Conservation (phyloP, 2,329 filamentous ascomycete genomes). For the Dactylellina sp. region DNA sequence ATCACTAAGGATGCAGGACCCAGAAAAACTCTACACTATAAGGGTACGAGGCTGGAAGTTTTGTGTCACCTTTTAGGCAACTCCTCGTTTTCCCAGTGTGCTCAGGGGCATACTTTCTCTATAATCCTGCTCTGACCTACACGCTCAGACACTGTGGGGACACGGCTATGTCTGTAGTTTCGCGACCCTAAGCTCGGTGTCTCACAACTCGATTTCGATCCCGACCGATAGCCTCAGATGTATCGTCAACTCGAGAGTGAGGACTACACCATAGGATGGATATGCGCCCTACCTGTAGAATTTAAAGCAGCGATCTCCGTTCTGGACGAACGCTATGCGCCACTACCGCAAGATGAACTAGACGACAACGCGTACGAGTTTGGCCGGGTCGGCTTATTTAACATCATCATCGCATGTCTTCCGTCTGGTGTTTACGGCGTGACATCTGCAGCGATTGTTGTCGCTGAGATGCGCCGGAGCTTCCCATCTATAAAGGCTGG, state of each 20-base stretch:
- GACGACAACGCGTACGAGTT: constrained; percentile 29
- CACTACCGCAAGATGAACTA: constrained; percentile 6
- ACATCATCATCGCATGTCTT: constrained; percentile 28
- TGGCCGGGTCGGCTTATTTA: constrained; percentile 12
- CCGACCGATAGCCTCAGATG: no score
- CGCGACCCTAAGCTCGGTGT: no score
- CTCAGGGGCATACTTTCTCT: no score
- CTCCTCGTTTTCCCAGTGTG: no score
- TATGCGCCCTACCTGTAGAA: constrained; percentile 11
- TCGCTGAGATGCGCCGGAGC: constrained; percentile 12
- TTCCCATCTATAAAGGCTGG: constrained; percentile 18
- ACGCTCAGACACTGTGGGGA: no score
- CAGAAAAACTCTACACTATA: no score
- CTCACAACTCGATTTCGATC: no score
- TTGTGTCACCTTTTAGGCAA: no score
- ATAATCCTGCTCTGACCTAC: no score
- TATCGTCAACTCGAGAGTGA: constrained; percentile 1
- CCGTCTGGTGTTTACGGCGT: constrained; percentile 15
- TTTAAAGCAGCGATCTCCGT: constrained; percentile 11
- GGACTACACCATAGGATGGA: constrained; percentile 16
- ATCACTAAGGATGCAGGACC: no score
- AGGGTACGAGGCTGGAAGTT: no score
- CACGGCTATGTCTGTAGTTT: no score
- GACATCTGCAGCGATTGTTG: constrained; percentile 16
- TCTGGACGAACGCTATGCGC: constrained; percentile 11